phyloP scores from a whole-genome alignment of 768 basidiomycete species.

The Tricholoma sp. region DNA sequence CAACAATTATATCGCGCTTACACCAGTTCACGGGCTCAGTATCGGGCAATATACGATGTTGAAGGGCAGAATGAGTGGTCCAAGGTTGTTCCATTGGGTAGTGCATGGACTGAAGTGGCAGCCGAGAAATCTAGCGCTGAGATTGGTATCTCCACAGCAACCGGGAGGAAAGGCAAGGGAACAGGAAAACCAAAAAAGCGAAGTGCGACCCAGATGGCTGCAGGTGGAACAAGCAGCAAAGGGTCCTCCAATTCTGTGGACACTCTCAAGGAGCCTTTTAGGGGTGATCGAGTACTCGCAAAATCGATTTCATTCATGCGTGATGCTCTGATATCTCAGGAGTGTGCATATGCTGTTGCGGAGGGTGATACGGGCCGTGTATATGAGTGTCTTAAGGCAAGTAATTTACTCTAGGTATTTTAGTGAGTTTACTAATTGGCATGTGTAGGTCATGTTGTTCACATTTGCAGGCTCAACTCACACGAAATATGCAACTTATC shows the following conservation, averaged over 20 bases:
- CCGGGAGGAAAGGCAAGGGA: neutral
- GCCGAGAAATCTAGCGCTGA: neutral
- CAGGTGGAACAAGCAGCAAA: neutral
- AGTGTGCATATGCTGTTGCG: neutral
- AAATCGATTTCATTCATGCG: neutral
- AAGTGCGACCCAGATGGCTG: neutral
- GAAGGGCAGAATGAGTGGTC: constrained; percentile 1
- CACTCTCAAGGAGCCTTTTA: neutral
- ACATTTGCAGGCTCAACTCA: neutral
- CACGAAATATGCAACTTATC: neutral
- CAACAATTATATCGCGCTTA: constrained; percentile 6
- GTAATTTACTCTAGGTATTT: neutral
- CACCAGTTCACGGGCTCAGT: constrained; percentile 10
- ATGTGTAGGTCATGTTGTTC: neutral
- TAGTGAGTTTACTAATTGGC: neutral
- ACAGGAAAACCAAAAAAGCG: neutral
- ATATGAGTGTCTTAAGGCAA: neutral
- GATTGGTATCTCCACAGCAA: neutral
- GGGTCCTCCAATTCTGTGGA: neutral
- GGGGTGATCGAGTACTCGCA: neutral
- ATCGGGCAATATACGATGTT: constrained; percentile 7
- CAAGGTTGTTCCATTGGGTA: neutral
- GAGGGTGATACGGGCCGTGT: neutral
- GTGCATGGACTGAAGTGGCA: neutral
- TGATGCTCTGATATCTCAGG: neutral